phyloP scores from a whole-genome alignment of 225 moss, liverwort and hornwort genomes.

The Straminergon stramineum region DNA sequence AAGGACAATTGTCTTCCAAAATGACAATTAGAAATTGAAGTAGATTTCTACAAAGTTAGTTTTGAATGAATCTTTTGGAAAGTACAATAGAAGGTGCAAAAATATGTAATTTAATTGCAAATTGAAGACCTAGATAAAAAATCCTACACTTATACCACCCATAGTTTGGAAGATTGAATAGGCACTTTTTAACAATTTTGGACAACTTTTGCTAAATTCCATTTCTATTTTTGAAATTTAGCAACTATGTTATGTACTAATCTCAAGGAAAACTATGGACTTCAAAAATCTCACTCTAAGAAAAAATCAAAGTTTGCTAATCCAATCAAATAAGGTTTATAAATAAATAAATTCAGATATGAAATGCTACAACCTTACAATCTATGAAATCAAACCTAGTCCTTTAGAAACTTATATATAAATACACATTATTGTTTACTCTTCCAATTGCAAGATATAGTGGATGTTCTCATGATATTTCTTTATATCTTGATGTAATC shows the following conservation, averaged over 20 bases:
- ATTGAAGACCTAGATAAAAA: not conserved
- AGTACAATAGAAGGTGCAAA: not conserved
- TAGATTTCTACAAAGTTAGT: not conserved
- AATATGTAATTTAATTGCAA: not conserved
- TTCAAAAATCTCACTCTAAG: not conserved
- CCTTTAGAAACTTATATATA: not conserved
- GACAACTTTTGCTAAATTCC: not conserved
- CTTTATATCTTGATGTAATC: not conserved
- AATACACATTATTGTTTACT: not conserved
- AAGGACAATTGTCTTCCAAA: not conserved
- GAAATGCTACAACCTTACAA: not conserved
- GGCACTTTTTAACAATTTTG: fast-evolving
- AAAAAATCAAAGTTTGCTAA: not conserved
- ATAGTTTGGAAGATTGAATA: not conserved
- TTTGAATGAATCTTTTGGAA: not conserved
- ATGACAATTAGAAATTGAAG: not conserved
- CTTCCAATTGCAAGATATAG: not conserved
- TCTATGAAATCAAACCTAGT: fast-evolving
- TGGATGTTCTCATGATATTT: not conserved
- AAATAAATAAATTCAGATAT: not conserved
- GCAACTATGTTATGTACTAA: not conserved
- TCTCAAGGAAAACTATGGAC: not conserved
- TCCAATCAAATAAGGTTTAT: not conserved
- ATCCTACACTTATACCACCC: not conserved
- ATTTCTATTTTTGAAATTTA: not conserved